Evolutionary conservation across 2,329 filamentous ascomycete genomes (phyloP).

Genomic region (Passalora sequoiae): DNA sequence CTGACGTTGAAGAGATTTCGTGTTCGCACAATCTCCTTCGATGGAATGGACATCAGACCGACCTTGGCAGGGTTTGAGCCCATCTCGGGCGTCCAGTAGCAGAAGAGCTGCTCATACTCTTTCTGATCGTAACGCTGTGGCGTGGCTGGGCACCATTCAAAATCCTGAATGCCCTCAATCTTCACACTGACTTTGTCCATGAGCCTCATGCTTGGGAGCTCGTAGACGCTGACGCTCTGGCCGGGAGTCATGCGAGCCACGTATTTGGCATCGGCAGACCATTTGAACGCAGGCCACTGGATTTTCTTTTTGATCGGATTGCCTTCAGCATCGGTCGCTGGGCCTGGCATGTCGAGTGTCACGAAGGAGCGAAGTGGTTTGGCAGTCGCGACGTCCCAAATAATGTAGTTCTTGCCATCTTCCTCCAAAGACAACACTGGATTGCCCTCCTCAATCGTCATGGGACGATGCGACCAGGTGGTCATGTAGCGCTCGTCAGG

Average conservation of each 20-base stretch:
- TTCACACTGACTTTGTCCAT: conserved; percentile 90
- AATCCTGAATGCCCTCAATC: conserved; percentile 94
- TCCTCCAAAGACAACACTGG: conserved; percentile 72
- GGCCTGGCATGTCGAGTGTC: conserved; percentile 72
- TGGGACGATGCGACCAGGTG: conserved; percentile 93
- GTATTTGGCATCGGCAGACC: conserved; percentile 96
- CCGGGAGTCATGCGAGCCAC: conserved; percentile 86
- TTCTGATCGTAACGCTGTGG: conserved; percentile 79
- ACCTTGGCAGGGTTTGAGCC: conserved; percentile 98
- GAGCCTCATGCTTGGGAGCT: conserved; percentile 81
- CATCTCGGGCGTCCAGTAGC: conserved; percentile 98
- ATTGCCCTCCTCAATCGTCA: conserved; percentile 85
- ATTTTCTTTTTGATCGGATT: conserved; percentile 79
- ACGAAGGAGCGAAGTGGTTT: conserved; percentile 90
- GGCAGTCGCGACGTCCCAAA: conserved; percentile 90
- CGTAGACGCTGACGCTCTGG: conserved; percentile 85
- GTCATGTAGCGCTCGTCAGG: conserved; percentile 88
- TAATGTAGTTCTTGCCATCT: conserved; percentile 98
- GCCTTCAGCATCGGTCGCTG: conserved; percentile 56
- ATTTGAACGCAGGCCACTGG: conserved; percentile 98
- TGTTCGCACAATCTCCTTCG: conserved; percentile 88
- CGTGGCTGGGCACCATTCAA: conserved; percentile 90
- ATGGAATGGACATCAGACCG: conserved; percentile 90
- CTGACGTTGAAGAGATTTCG: conserved; percentile 97
- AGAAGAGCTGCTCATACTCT: conserved; percentile 90